phyloP scores from a whole-genome alignment of 75 land plant species.

The Chamaecyparis obtusa region DNA sequence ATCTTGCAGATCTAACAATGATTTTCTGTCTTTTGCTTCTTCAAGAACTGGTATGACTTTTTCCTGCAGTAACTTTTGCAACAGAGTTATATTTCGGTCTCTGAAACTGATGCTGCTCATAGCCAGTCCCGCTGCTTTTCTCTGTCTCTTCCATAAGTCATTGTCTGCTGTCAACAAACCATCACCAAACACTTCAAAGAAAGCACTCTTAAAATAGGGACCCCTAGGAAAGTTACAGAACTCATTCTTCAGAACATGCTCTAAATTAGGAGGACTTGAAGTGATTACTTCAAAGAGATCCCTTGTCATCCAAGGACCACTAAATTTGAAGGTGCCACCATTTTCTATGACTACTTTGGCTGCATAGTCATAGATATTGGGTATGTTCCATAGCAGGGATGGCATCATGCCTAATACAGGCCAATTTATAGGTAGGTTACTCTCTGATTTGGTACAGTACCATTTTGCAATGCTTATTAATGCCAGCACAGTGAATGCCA shows the following conservation, averaged over 20 bases:
- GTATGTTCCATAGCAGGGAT: conserved; percentile 5
- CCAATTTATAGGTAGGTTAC: conserved; percentile 8
- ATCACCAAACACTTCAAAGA: conserved; percentile 25
- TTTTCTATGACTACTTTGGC: not conserved
- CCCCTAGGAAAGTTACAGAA: conserved; percentile 31
- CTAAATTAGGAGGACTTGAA: conserved; percentile 15
- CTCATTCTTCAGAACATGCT: conserved; percentile 23
- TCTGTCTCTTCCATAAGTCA: conserved; percentile 8
- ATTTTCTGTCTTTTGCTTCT: not conserved
- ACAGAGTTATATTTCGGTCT: not conserved
- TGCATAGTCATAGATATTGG: conserved; percentile 19
- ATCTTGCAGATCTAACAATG: conserved; percentile 34
- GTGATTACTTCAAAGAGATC: conserved; percentile 11
- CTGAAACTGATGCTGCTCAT: not conserved
- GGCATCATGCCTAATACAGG: conserved; percentile 26
- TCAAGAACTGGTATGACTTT: not conserved
- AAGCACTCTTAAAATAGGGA: conserved; percentile 7
- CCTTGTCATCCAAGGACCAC: conserved; percentile 1
- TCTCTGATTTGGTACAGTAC: not conserved
- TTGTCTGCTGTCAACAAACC: conserved; percentile 24
- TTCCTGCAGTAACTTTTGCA: not conserved
- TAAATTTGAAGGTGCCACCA: conserved; percentile 19
- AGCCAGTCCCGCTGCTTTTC: not conserved
- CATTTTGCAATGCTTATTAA: not conserved
- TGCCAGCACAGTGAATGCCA: not conserved